Percentiles rank a stretch among this genome's conserved stretches.
phyloP scores from a whole-genome alignment of 2,329 filamentous ascomycete genomes.

The Aspergillus tamarii region DNA sequence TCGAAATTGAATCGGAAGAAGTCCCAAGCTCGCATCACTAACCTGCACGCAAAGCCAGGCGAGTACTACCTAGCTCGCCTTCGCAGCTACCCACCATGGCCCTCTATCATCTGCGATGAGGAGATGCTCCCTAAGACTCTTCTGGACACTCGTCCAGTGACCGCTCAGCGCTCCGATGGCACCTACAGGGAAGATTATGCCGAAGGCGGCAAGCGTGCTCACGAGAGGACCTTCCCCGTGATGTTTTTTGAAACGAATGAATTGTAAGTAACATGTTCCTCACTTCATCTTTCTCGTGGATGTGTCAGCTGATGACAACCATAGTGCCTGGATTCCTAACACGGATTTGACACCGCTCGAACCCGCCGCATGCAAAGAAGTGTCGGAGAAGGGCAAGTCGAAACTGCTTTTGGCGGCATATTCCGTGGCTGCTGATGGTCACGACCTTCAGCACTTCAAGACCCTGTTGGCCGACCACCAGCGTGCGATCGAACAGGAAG shows the following conservation, averaged over 20 bases:
- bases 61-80: constrained; percentile 91
- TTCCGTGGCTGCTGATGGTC: constrained; percentile 74
- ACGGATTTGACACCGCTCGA: constrained; percentile 78
- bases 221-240: constrained; percentile 85
- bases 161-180: constrained; percentile 78
- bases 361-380: constrained; percentile 68
- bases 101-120: constrained; percentile 90
- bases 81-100: constrained; percentile 94
- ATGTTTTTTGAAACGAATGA: constrained; percentile 97
- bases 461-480: constrained; percentile 67
- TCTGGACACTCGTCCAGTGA: constrained; percentile 77
- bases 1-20: constrained; percentile 82
- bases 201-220: constrained; percentile 82
- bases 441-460: constrained; percentile 83
- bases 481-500: constrained; percentile 57
- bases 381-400: constrained; percentile 72
- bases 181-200: constrained; percentile 84
- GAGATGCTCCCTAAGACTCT: constrained; percentile 85
- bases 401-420: constrained; percentile 81
- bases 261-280: constrained; percentile 70
- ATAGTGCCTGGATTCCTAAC: constrained; percentile 89
- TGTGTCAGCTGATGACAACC: constrained; percentile 17
- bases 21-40: constrained; percentile 70
- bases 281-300: constrained; percentile 1
- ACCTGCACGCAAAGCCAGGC: constrained; percentile 83